Percentiles rank a stretch among this genome's conserved stretches.
These are phyloP conservation scores for Stygiomarasmius scandens DNA, from an alignment of 1,284 basidiomycete species.

Conservation along the genomic window DNA sequence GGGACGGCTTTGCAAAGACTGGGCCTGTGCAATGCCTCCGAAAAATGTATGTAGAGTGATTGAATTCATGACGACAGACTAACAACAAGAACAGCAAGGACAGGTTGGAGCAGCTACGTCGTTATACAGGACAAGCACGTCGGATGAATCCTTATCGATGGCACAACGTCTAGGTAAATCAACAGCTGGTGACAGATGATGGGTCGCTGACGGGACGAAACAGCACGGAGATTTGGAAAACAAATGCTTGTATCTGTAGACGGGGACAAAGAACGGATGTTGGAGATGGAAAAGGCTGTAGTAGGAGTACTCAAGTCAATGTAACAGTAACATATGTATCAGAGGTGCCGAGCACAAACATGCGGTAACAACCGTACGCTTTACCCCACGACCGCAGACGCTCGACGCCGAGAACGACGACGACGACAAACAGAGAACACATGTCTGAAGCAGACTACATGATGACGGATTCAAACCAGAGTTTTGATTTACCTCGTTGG, in stretches of 20 bases:
- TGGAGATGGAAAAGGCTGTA: conserved; percentile 45
- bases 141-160: conserved; percentile 73
- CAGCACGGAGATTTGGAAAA: conserved; percentile 65
- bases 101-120: conserved; percentile 16
- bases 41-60: background rate
- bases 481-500: conserved; percentile 12
- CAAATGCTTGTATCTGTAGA: conserved; percentile 75
- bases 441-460: conserved; percentile 11
- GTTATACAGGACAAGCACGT: conserved; percentile 64
- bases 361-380: no score
- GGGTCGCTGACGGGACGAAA: conserved; percentile 8
- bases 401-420: background rate
- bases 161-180: conserved; percentile 74
- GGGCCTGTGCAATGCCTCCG: conserved; percentile 83
- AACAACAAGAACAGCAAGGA: conserved; percentile 8
- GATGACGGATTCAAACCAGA: conserved; percentile 12
- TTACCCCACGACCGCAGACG: background rate
- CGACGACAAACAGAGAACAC: background rate
- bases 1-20: conserved; percentile 71
- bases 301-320: conserved; percentile 3
- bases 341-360: no score
- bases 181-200: conserved; percentile 9
- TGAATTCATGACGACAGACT: background rate
- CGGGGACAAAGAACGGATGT: conserved; percentile 60
- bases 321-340: conserved; percentile 17